These are phyloP conservation scores for Cardamine occulta DNA, from an alignment of 345 rosid species.

Conservation along the genomic window DNA sequence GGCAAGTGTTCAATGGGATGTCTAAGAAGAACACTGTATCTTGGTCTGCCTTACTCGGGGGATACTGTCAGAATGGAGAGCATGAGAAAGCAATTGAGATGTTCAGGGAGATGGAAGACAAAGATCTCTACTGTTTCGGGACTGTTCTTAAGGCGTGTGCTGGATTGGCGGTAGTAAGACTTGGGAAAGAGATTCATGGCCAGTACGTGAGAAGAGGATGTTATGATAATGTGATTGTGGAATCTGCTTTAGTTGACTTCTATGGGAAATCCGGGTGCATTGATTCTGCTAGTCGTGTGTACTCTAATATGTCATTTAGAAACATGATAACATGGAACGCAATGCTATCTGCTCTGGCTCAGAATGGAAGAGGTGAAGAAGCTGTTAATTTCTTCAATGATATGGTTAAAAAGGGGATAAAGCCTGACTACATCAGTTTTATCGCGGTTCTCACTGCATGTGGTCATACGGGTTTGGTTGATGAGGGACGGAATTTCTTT, in stretches of 20 bases:
- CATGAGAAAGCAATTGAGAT: slow-evolving; percentile 63
- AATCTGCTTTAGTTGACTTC: slow-evolving; percentile 88
- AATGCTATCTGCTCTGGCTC: slow-evolving; percentile 81
- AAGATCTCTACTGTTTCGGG: slow-evolving; percentile 79
- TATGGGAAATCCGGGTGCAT: slow-evolving; percentile 87
- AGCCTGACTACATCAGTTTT: slow-evolving; percentile 81
- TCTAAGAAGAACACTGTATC: slow-evolving; percentile 65
- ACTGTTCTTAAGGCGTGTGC: slow-evolving; percentile 86
- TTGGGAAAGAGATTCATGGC: slow-evolving; percentile 90
- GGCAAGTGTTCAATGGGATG: slow-evolving; percentile 71
- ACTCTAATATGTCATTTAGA: slow-evolving; percentile 52
- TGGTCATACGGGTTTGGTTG: slow-evolving; percentile 78
- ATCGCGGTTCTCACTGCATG: slow-evolving; percentile 86
- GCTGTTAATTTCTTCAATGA: slow-evolving; percentile 63
- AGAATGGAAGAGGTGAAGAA: slow-evolving; percentile 79
- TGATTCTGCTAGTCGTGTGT: slow-evolving; percentile 62
- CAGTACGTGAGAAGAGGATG: slow-evolving; percentile 81
- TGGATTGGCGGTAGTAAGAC: slow-evolving; percentile 71
- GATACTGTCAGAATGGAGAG: slow-evolving; percentile 75
- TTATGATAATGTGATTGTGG: slow-evolving; percentile 69
- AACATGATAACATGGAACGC: slow-evolving; percentile 89
- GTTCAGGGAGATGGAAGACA: slow-evolving; percentile 57
- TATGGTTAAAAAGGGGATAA: slow-evolving; percentile 59
- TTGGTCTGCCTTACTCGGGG: slow-evolving; percentile 85
- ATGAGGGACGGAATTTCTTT: slow-evolving; percentile 65